Evolutionary conservation across 345 rosid species (phyloP).

Genomic region (Salix caprea): DNA sequence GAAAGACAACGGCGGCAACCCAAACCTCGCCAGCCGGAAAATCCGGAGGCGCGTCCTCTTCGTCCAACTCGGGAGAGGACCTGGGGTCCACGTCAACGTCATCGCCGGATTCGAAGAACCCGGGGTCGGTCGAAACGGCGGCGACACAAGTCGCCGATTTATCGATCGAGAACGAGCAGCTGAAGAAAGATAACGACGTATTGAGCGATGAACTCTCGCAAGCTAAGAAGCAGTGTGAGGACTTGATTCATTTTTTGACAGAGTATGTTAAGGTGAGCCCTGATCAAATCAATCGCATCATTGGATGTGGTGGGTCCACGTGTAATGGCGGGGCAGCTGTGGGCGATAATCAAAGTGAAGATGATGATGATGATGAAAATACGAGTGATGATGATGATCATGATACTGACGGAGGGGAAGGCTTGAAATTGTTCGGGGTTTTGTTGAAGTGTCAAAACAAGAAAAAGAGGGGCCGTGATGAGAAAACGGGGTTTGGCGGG

Average conservation of each 20-base stretch:
- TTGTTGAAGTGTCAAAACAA: conserved; percentile 49
- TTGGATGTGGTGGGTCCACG: conserved; percentile 34
- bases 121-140: conserved; percentile 60
- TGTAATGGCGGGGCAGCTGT: conserved; percentile 8
- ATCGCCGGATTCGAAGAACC: conserved; percentile 70
- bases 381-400: conserved; percentile 3
- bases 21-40: conserved; percentile 25
- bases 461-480: conserved; percentile 68
- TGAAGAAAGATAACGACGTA: conserved; percentile 64
- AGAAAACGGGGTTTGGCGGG: conserved; percentile 46
- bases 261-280: conserved; percentile 61
- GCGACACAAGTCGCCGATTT: conserved; percentile 43
- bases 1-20: conserved; percentile 39
- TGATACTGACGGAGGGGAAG: conserved; percentile 22
- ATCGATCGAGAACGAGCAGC: conserved; percentile 78
- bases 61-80: conserved; percentile 73
- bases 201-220: conserved; percentile 71
- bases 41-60: conserved; percentile 26
- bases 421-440: conserved; percentile 79
- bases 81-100: conserved; percentile 74
- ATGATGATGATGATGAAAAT: background rate
- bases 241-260: conserved; percentile 58
- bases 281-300: conserved; percentile 60
- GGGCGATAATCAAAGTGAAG: background rate
- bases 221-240: conserved; percentile 74